Percentiles rank a stretch among this genome's conserved stretches.
These are phyloP conservation scores for Plicaturopsis crispa DNA, from an alignment of 768 basidiomycete genomes.

Conservation along the genomic window DNA sequence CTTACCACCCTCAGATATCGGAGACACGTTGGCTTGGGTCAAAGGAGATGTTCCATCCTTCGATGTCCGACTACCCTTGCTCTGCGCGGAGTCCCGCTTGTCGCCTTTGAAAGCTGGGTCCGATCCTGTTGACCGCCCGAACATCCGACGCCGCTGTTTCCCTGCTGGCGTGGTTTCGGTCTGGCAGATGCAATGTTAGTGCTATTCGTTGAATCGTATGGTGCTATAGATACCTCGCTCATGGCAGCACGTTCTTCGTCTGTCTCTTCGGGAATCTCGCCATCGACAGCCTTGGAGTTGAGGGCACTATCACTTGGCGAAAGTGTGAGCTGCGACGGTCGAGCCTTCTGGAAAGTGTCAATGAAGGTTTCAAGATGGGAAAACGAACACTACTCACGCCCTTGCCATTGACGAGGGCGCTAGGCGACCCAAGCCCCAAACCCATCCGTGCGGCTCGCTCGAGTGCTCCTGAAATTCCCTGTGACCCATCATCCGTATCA, in stretches of 20 bases:
- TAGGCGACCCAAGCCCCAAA: constrained; percentile 21
- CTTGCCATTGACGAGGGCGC: not conserved
- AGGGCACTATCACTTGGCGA: constrained; percentile 61
- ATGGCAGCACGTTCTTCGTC: constrained; percentile 50
- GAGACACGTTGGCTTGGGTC: constrained; percentile 15
- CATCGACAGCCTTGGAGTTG: constrained; percentile 27
- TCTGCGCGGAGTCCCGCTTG: constrained; percentile 28
- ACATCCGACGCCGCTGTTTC: constrained; percentile 45
- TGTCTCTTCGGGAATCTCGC: constrained; percentile 22
- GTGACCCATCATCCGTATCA: not conserved
- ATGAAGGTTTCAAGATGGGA: too few relatives aligned
- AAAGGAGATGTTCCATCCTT: constrained; percentile 12
- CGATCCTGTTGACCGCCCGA: constrained; percentile 48
- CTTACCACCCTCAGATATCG: constrained; percentile 10
- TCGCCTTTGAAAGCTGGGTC: constrained; percentile 20
- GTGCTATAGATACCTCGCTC: constrained; percentile 69
- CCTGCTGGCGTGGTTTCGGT: constrained; percentile 36
- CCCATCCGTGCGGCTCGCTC: too few relatives aligned
- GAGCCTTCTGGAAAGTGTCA: constrained; percentile 30
- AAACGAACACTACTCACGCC: not conserved
- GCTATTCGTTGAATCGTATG: too few relatives aligned
- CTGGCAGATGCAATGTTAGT: constrained; percentile 22
- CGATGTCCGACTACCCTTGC: too few relatives aligned
- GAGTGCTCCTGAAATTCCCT: constrained; percentile 1
- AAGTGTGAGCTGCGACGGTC: constrained; percentile 43